Base-by-base conservation (phyloP, 441 rosid species). In the Pelargonium myrrhifolium region DNA sequence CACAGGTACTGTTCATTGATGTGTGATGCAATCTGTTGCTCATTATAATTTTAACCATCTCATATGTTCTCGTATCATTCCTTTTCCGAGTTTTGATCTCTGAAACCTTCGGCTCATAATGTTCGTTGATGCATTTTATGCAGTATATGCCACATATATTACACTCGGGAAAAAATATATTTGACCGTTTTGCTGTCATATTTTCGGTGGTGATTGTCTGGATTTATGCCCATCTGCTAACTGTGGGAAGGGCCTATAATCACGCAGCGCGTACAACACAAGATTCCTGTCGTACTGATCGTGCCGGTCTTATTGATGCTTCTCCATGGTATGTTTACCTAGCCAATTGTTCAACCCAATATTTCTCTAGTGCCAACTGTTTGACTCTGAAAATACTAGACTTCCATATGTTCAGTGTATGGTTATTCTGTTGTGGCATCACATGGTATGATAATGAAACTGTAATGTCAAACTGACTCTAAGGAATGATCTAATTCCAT, bases 231-330 rank as follows among this genome's bases (percentile, higher is more conserved):
- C 89, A 84, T 65, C 80, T 90, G 20, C 94, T 93, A 20, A 93
- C 97, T 3, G 91, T 90, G 61, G 97, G 96, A 43, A 97, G 97
- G 65, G 96, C 98, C 15, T 90, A 93, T 75, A 85, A 93, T 39
- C 68, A 66, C 63, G 81, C 85, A 49, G 76, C 92, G 62, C 81
- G 81, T 28, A 79, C 60, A 65, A 90, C 98, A 22, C 97, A 92
- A 80, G 51, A 31, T 49, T 85, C 86, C 76, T 93, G 98, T 71
- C 88, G 97, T 11, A 93, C 96, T 17, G 98, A 93, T 76, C 94
- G 96, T 75, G 79, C 98, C 60, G 91, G 96, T 43, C 86, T 93
- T 62, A 83, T 90, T 45, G 88, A 83, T 69, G 85, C 88, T 83
- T 88, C 98, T 31, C 98, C 97, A 64, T 93, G 98, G 98, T 90